phyloP scores from a whole-genome alignment of 495 filamentous ascomycete genomes.

The Bacidia gigantensis region DNA sequence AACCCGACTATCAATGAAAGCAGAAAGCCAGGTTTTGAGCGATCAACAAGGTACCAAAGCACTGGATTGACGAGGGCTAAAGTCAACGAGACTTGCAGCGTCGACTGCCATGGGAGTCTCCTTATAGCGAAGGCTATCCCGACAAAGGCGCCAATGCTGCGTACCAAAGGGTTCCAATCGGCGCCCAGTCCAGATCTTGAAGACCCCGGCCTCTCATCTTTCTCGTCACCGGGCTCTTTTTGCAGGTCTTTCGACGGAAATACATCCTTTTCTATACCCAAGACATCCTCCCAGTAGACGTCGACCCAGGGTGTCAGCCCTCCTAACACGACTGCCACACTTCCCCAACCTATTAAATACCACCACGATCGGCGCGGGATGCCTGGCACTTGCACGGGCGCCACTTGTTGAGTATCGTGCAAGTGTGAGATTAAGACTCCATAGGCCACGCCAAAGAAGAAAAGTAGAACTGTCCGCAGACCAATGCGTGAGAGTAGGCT shows the following conservation, averaged over 20 bases:
- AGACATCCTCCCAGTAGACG: constrained; percentile 37
- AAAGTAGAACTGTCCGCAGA: constrained; percentile 52
- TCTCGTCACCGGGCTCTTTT: constrained; percentile 9
- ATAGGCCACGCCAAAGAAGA: constrained; percentile 69
- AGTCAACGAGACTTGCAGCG: constrained; percentile 79
- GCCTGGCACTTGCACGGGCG: constrained; percentile 43
- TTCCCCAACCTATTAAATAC: constrained; percentile 70
- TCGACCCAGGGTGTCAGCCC: constrained; percentile 78
- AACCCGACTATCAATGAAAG: constrained; percentile 59
- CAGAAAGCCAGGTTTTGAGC: constrained; percentile 69
- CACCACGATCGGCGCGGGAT: constrained; percentile 46
- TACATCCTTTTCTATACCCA: constrained; percentile 13
- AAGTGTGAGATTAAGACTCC: constrained; percentile 76
- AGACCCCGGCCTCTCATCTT: constrained; percentile 20
- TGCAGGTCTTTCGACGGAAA: constrained; percentile 5
- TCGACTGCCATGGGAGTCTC: constrained; percentile 83
- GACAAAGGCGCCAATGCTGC: constrained; percentile 85
- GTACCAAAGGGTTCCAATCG: constrained; percentile 71
- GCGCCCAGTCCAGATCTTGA: constrained; percentile 24
- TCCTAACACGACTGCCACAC: constrained; percentile 62
- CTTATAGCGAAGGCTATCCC: constrained; percentile 96
- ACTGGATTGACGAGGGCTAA: constrained; percentile 87
- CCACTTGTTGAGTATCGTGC: constrained; percentile 53
- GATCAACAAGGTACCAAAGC: constrained; percentile 91
- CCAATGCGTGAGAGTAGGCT: constrained; percentile 29